Percentiles rank a stretch among this genome's conserved stretches.
Conservation (phyloP, 371 early-diverging fungal genomes). For the Syncephalastrum contaminatum region DNA sequence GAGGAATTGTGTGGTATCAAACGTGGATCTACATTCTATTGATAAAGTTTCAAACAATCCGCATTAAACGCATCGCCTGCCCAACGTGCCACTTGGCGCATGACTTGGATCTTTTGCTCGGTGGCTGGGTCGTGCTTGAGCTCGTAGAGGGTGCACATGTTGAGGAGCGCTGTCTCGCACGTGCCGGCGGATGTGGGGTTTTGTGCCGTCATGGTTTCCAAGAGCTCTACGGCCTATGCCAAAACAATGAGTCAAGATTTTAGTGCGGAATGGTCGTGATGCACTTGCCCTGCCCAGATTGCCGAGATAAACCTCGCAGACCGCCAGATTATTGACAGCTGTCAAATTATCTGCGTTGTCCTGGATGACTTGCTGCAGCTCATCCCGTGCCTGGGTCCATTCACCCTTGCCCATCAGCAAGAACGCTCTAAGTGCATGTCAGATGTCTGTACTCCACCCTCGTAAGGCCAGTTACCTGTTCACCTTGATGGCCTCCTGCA, state of each 20-base stretch:
- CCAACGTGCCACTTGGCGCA: constrained; percentile 58
- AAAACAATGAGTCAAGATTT: neutral
- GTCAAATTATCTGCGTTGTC: constrained; percentile 51
- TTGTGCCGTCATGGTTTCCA: constrained; percentile 27
- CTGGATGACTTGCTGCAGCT: constrained; percentile 42
- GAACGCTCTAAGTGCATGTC: constrained; percentile 31
- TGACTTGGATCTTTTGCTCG: constrained; percentile 46
- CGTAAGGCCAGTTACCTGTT: constrained; percentile 30
- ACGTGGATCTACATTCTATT: constrained; percentile 21
- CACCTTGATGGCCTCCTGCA: constrained; percentile 41
- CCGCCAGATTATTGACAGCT: constrained; percentile 56
- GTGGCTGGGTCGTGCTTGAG: constrained; percentile 52
- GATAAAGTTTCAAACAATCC: constrained; percentile 44
- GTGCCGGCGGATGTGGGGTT: constrained; percentile 50
- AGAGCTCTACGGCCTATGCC: constrained; percentile 26
- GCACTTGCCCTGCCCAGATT: constrained; percentile 38
- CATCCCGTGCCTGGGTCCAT: constrained; percentile 49
- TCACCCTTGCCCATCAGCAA: constrained; percentile 52
- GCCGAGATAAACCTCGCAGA: constrained; percentile 59
- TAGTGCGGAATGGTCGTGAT: neutral
- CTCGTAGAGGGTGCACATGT: constrained; percentile 62
- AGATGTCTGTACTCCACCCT: neutral
- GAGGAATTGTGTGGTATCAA: constrained; percentile 55
- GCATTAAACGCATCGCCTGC: constrained; percentile 62
- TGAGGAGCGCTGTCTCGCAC: constrained; percentile 56